A percentile compares a stretch with the other conserved stretches of the same genome.
These are phyloP conservation scores for Melaleuca alternifolia DNA, from an alignment of 345 rosid species.

Conservation along the genomic window DNA sequence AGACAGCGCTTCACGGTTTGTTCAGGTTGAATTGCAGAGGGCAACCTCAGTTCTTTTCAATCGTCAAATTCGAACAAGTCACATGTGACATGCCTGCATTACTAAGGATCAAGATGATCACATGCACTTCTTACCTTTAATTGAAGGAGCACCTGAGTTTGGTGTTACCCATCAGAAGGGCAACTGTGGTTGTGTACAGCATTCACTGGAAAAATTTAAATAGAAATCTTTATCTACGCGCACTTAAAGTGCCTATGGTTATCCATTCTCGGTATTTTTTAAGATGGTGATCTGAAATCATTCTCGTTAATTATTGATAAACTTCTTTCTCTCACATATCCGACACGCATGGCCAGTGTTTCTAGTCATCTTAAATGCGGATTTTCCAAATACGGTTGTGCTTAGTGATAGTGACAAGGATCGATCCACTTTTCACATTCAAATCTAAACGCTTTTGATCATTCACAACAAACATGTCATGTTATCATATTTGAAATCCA, in stretches of 20 bases:
- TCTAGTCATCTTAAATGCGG: neutral
- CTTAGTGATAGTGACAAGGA: neutral
- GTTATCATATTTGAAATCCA: fast-evolving
- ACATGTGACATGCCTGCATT: neutral
- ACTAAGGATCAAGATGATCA: neutral
- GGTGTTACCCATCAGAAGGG: neutral
- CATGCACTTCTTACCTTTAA: neutral
- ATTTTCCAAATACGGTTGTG: neutral
- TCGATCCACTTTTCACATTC: neutral
- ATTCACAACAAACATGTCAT: neutral
- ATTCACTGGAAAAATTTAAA: neutral
- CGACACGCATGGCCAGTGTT: neutral
- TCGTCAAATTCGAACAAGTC: neutral
- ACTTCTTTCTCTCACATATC: neutral
- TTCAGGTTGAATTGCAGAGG: neutral
- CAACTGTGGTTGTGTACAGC: neutral
- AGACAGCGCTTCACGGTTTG: neutral
- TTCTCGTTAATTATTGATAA: neutral
- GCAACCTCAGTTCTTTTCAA: neutral
- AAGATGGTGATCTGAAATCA: neutral
- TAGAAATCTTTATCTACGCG: neutral
- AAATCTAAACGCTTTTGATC: neutral
- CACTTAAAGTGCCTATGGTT: neutral
- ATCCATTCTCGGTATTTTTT: neutral
- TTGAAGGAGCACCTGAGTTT: neutral